Conservation (phyloP, 768 basidiomycete species). For the Plicaturopsis crispa region DNA sequence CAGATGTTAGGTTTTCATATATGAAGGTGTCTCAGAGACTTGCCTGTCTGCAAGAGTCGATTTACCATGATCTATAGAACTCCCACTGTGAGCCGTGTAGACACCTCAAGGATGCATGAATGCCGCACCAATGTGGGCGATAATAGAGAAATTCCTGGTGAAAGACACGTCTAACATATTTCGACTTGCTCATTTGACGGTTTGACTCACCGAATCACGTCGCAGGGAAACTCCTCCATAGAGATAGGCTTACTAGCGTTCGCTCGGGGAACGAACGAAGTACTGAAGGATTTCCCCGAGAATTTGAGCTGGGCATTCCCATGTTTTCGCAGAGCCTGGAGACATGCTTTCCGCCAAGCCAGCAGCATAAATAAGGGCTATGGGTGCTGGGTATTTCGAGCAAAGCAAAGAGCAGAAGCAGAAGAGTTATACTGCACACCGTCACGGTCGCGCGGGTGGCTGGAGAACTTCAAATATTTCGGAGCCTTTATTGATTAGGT, state of each 20-base stretch:
- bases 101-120: constrained; percentile 3
- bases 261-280: constrained; percentile 18
- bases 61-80: constrained; percentile 81
- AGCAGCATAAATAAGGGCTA: constrained; percentile 20
- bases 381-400: too few relatives aligned
- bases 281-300: constrained; percentile 23
- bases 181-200: too few relatives aligned
- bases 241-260: constrained; percentile 27
- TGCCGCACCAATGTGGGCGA: constrained; percentile 81
- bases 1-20: constrained; percentile 4
- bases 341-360: constrained; percentile 23
- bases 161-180: too few relatives aligned
- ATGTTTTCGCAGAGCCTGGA: constrained; percentile 15
- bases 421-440: too few relatives aligned
- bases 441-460: too few relatives aligned
- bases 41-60: constrained; percentile 87
- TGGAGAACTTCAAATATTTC: too few relatives aligned
- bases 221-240: constrained; percentile 61
- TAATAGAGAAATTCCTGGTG: constrained; percentile 86
- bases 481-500: too few relatives aligned
- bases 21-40: constrained; percentile 14
- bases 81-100: not conserved
- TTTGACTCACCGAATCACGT: constrained; percentile 56
- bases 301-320: too few relatives aligned
- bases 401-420: constrained; percentile 18